These are phyloP conservation scores for Curvularia verruculosa DNA, from an alignment of 2,329 filamentous ascomycete species.

Conservation along the genomic window DNA sequence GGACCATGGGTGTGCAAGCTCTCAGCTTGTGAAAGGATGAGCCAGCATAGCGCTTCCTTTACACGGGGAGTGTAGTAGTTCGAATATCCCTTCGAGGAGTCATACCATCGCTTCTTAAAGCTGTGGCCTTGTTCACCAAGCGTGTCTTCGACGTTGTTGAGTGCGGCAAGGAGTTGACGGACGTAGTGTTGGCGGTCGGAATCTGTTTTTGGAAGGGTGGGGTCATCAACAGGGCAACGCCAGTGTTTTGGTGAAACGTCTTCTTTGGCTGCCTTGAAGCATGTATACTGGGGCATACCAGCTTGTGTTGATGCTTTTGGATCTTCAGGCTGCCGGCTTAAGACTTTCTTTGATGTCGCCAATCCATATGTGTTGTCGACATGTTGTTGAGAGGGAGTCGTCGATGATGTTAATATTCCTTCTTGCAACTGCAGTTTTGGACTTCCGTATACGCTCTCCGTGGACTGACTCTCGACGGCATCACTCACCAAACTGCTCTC, in stretches of 20 bases:
- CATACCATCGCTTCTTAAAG: conserved; percentile 4
- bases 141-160: conserved; percentile 6
- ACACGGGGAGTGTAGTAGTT: background rate
- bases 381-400: background rate
- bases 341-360: background rate
- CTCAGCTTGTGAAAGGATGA: conserved; percentile 1
- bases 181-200: conserved; percentile 2
- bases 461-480: background rate
- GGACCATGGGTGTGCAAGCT: background rate
- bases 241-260: background rate
- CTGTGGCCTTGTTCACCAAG: background rate
- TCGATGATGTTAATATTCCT: background rate
- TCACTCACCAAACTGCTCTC: too few relatives aligned
- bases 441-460: background rate
- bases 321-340: background rate
- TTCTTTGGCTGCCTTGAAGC: background rate
- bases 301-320: background rate
- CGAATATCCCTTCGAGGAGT: background rate
- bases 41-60: conserved; percentile 9
- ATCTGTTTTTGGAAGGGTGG: conserved; percentile 6
- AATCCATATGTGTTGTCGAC: background rate
- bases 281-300: background rate
- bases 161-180: conserved; percentile 5
- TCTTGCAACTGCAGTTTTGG: background rate
- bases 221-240: background rate